Evolutionary conservation across 805 yeast genomes (phyloP).

Genomic region (Starmera pachycereana): DNA sequence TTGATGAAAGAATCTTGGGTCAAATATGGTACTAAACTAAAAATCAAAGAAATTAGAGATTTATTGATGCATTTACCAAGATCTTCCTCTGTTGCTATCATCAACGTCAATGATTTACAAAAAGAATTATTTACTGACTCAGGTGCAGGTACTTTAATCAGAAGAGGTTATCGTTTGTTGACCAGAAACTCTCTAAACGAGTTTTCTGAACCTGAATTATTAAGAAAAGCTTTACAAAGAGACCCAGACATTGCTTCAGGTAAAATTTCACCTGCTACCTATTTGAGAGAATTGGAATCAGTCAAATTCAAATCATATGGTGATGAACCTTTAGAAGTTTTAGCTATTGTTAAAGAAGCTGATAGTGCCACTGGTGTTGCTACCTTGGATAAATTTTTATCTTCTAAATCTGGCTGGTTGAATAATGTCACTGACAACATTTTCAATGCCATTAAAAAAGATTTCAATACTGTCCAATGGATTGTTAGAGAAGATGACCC

Average conservation of each 20-base stretch:
- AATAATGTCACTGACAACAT: conserved; percentile 95
- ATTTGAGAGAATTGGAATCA: conserved; percentile 60
- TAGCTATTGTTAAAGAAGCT: conserved; percentile 68
- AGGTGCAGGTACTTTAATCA: conserved; percentile 97
- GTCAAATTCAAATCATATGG: conserved; percentile 68
- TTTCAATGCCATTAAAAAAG: conserved; percentile 71
- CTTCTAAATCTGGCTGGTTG: conserved; percentile 90
- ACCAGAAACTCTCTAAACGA: conserved; percentile 61
- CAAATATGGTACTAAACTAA: conserved; percentile 94
- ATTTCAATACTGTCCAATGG: conserved; percentile 74
- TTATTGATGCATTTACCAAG: conserved; percentile 89
- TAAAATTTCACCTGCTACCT: conserved; percentile 66
- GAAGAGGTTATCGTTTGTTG: conserved; percentile 89
- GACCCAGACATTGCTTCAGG: conserved; percentile 70
- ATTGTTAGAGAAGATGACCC: conserved; percentile 82
- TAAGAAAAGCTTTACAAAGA: conserved; percentile 66
- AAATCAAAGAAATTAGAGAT: conserved; percentile 94
- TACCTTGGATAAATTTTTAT: conserved; percentile 73
- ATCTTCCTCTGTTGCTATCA: conserved; percentile 95
- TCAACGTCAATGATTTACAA: conserved; percentile 88
- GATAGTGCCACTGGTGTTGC: conserved; percentile 36
- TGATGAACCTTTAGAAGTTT: conserved; percentile 91
- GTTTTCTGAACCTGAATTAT: conserved; percentile 61
- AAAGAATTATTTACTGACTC: conserved; percentile 97
- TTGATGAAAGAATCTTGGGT: conserved; percentile 95